Base-by-base conservation (phyloP, 768 basidiomycete species). In the Tricholoma hemisulphureum region DNA sequence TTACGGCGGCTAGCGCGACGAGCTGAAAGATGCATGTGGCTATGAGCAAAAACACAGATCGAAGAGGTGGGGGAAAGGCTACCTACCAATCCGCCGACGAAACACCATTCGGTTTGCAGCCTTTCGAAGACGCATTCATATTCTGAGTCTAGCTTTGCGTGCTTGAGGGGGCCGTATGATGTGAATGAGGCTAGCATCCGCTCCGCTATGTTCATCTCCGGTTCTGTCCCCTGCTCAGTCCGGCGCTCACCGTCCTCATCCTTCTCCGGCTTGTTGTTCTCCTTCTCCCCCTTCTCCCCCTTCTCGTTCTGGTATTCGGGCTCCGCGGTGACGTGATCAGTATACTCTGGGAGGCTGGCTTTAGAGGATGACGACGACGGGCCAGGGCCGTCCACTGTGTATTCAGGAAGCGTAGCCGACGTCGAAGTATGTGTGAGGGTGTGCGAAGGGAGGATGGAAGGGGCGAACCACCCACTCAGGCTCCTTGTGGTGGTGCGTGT, bases 1-100 rank as follows among this genome's bases (percentile, higher is more conserved):
- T 71, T 2, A 82, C 76, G 65, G 67, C 63, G 0, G 69, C 58
- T 2, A 68, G 13, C 2, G 53, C 53, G 6, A 53, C 53, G n/a
- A 53, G 53, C 53, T 53, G 16, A 18, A 10, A n/a, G 11, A 34
- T 3, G 24, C n/a, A 10, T 5, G 31, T 14, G 24, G 9, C 9
- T 14, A 41, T 41, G n/a, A 41, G 49, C 10, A n/a, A 51, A 31
- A 24, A 4, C 29, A 29, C n/a, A 51, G 28, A 34, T 13, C 11
- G 4, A 3, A 31, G 16, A 20, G 23, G n/a, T 4, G 23, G n/a
- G 6, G 28, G 21, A n/a, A 1, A 37, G 28, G 29, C 18, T 4
- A 34, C 52, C 20, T 16, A 53, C 53, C 26, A 53, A 14, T 28
- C 53, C 53, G 8, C 53, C 53, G 16, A 53, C 53, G 20, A 28